Base-by-base conservation (phyloP, 2,329 filamentous ascomycete genomes). In the Teratosphaeria zuluensis region DNA sequence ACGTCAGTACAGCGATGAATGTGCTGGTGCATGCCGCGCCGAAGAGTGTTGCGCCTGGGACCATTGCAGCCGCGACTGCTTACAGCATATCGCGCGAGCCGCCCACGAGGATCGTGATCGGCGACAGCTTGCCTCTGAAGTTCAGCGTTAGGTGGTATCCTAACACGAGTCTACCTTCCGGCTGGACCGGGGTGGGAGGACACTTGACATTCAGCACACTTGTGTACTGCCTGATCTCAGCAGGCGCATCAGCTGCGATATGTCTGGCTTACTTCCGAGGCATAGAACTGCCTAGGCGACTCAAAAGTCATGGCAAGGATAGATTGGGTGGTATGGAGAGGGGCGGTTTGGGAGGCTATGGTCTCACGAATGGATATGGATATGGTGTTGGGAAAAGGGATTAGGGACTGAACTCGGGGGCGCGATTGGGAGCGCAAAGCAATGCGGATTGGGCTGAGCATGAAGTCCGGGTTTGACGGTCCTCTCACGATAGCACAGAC, bases 81-180 rank as follows among this genome's bases (percentile, higher is more conserved):
- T 97, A 99, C 75, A 89, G 85, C 64, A 87, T 92, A 2, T 65
- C 68, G 31, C 84, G 88, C 21, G 55, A 79, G 69, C 55, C 80
- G 74, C 76, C 80, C 4, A 77, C 78, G 0, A 86, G 86, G 67
- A 82, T 96, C 54, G 84, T 96, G 33, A 95, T 96, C 63, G 92
- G 92, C 12, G 92, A 97, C 73, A 83, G 88, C 4, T 73, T 97
- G 59, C 87, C 89, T 0, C 78, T 97, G 65, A 81, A 79, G 52
- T 89, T 97, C 68, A 88, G 84, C 48, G 86, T 97, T 14, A 80
- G 90, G 52, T 97, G 94, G 94, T 94, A 92, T 72, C 87, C 88
- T 0, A 88, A 83, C 28, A 86, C 88, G 0, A 78, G 80, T 42
- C 77, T 92, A 63, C 89, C 88, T 63, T 72, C 78, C 60, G 66